phyloP scores from a whole-genome alignment of 306 rosid species.

The Corylus americana region DNA sequence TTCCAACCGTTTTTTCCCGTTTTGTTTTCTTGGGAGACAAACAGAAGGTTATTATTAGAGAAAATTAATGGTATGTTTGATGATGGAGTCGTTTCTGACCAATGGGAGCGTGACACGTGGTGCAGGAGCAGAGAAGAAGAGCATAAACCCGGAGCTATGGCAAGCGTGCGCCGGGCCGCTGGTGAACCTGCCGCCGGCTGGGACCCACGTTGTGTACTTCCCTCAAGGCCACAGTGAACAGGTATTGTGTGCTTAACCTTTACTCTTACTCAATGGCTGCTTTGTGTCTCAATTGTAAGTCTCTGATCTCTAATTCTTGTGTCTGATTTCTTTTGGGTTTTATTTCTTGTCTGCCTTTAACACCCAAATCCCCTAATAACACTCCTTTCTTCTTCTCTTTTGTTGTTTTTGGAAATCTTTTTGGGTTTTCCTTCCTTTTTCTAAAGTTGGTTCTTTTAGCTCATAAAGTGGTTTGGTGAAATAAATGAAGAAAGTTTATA shows the following conservation, averaged over 20 bases:
- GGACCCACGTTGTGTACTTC: conserved; percentile 85
- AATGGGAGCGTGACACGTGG: conserved; percentile 28
- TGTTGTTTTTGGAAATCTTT: neutral
- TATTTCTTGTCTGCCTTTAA: neutral
- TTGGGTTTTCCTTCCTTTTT: neutral
- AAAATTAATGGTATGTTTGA: neutral
- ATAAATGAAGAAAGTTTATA: neutral
- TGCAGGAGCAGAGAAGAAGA: conserved; percentile 56
- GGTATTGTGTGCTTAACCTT: conserved; percentile 32
- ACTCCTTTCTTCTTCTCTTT: neutral
- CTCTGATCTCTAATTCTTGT: neutral
- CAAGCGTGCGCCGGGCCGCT: conserved; percentile 98
- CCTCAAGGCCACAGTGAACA: conserved; percentile 98
- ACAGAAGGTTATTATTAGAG: neutral
- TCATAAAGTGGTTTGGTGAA: conserved; percentile 12
- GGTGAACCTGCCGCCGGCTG: conserved; percentile 79
- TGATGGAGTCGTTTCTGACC: neutral
- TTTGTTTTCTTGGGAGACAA: conserved; percentile 25
- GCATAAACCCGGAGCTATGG: conserved; percentile 85
- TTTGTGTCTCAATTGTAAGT: neutral
- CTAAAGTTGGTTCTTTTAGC: neutral
- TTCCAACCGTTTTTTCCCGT: neutral
- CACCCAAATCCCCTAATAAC: neutral
- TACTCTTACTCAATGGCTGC: neutral
- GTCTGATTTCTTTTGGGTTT: neutral